Conservation (phyloP, 2,329 filamentous ascomycete species). For the Cladosporium austrohemisphaericum region DNA sequence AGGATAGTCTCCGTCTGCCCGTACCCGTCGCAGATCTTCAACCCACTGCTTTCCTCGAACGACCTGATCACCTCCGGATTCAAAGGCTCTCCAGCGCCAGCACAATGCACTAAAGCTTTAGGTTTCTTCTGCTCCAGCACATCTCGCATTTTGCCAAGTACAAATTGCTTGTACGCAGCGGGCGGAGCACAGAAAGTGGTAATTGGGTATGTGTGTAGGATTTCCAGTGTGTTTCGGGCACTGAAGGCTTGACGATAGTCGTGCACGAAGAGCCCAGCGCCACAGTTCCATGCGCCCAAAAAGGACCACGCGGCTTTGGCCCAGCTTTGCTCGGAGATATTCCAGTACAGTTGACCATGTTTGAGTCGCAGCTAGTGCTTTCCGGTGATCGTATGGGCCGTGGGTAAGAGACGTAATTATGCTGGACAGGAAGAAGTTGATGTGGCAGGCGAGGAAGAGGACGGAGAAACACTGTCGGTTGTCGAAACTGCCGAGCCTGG, state of each 20-base stretch:
- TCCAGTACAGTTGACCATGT: slow-evolving; percentile 39
- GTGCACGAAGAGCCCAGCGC: slow-evolving; percentile 40
- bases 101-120: slow-evolving; percentile 34
- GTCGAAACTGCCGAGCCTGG: too few species aligned
- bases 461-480: too few species aligned
- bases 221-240: slow-evolving; percentile 29
- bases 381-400: slow-evolving; percentile 39
- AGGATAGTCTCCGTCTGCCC: slow-evolving; percentile 42
- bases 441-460: too few species aligned
- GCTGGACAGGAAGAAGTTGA: too few species aligned
- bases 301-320: slow-evolving; percentile 43
- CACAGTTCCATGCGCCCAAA: slow-evolving; percentile 40
- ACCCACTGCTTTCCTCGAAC: slow-evolving; percentile 35
- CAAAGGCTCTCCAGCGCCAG: slow-evolving; percentile 39
- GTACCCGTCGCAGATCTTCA: slow-evolving; percentile 40
- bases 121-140: slow-evolving; percentile 30
- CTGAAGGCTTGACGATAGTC: slow-evolving; percentile 37
- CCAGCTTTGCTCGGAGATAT: slow-evolving; percentile 42
- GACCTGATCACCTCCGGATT: slow-evolving; percentile 39
- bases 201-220: slow-evolving; percentile 38
- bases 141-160: slow-evolving; percentile 32
- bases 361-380: slow-evolving; percentile 37
- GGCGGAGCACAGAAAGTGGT: slow-evolving; percentile 42
- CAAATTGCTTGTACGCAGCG: slow-evolving; percentile 40
- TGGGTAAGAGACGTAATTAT: slow-evolving; percentile 41